Evolutionary conservation across 192 early-diverging fungal genomes (phyloP), one percentile per base, ranked within the genome.

Genomic region (Thamnidium elegans): DNA sequence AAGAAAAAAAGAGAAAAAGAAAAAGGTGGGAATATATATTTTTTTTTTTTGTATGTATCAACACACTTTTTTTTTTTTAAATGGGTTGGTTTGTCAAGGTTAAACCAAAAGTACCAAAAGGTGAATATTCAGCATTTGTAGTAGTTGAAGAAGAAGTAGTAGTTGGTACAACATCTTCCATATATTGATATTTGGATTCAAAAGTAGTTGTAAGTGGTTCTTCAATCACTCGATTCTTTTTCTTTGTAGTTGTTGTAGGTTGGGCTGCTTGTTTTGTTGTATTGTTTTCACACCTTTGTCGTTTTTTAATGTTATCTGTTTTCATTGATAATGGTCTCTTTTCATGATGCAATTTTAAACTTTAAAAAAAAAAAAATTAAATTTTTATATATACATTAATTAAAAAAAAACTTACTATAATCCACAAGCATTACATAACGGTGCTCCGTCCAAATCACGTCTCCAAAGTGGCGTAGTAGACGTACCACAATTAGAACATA

Each of bases 381-480:
- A 67, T 4, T 23, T 63, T 20, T 14, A 42, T 58, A 19, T 1
- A 42, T 20, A 63, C 32, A 7, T 34, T 26, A 15, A 50, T 39
- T 2, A 26, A 44, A 4, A 36, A 1, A 31, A n/a, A 44, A 75
- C 71, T 61, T 79, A 85, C 68, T 83, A 85, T 62, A 85, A 64
- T 2, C 83, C 83, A 52, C 82, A 84, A 10, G 82, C 82, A 51
- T 85, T 85, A 60, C 83, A 85, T 11, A 85, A 61, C 3, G 80
- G 77, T 36, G 73, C 68, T n/a, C 83, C 83, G 11, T 75, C 72
- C 31, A 78, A 74, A 54, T 85, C 83, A 46, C 94, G 78, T 26
- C 97, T 84, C 97, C 97, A 99, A 30, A 99, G 79, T 1, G 94
- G 89, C n/a, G 97, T 99, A 43, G 90, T 89, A 1, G 89, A 95